Percentiles rank a stretch among this genome's conserved stretches.
Conservation (phyloP, 352 stramenopile genomes). For the Pythium insidiosum region DNA sequence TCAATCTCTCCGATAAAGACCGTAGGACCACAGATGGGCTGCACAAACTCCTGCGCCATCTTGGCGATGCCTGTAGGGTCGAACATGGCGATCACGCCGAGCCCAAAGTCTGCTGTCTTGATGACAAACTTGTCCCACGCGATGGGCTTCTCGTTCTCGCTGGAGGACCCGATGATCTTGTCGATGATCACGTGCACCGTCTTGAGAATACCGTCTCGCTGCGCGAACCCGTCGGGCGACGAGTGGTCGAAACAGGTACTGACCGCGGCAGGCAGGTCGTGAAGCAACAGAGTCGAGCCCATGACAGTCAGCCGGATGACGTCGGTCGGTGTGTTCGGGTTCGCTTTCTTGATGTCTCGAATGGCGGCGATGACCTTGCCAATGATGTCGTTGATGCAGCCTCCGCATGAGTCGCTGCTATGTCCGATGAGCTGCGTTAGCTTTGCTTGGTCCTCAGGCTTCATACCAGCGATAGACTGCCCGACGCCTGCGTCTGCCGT, state of each 20-base stretch:
- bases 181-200: slow-evolving; percentile 38
- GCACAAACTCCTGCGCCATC: slow-evolving; percentile 34
- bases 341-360: slow-evolving; percentile 1
- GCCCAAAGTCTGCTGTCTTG: slow-evolving; percentile 29
- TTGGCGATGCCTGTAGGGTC: slow-evolving; percentile 33
- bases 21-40: slow-evolving; percentile 45
- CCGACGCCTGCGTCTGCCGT: neutral
- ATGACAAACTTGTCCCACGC: slow-evolving; percentile 26
- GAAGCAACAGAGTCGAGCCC: slow-evolving; percentile 1
- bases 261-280: slow-evolving; percentile 1
- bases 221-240: slow-evolving; percentile 19
- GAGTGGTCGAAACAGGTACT: slow-evolving; percentile 11
- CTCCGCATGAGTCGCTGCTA: neutral
- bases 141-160: slow-evolving; percentile 24
- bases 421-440: neutral
- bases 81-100: slow-evolving; percentile 33
- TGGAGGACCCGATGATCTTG: slow-evolving; percentile 29
- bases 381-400: neutral
- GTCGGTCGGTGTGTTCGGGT: neutral
- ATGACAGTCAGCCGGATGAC: neutral
- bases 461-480: neutral
- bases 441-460: neutral
- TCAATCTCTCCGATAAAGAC: slow-evolving; percentile 37
- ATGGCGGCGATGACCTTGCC: slow-evolving; percentile 3
- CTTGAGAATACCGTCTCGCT: slow-evolving; percentile 13